These are phyloP conservation scores for Lagenidium giganteum DNA, from an alignment of 352 stramenopile species.

Conservation along the genomic window DNA sequence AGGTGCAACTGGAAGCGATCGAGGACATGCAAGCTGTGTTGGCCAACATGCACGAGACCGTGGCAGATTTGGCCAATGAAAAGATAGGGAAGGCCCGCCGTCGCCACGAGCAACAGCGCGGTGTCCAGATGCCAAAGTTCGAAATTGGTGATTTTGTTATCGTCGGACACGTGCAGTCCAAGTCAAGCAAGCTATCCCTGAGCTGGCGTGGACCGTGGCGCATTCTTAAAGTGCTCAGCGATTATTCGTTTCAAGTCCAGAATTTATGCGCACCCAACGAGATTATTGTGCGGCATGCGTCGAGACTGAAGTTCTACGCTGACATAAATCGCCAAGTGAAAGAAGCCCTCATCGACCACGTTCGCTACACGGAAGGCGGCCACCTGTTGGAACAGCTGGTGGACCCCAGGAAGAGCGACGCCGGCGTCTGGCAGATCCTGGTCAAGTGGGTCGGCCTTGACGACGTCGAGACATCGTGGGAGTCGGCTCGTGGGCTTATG, in stretches of 20 bases:
- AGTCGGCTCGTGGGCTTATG: conserved; percentile 2
- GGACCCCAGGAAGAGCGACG: background rate
- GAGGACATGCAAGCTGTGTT: background rate
- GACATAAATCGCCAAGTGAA: background rate
- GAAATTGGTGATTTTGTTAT: background rate
- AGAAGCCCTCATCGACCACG: background rate
- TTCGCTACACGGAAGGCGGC: conserved; percentile 2
- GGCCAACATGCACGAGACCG: background rate
- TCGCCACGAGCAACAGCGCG: background rate
- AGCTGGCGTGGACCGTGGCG: background rate
- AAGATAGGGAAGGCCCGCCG: background rate
- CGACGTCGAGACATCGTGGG: background rate
- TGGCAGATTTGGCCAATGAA: conserved; percentile 4
- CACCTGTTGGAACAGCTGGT: conserved; percentile 3
- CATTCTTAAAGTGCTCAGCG: background rate
- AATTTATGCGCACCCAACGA: background rate
- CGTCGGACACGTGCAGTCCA: background rate
- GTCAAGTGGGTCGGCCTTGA: conserved; percentile 5
- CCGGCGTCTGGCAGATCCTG: background rate
- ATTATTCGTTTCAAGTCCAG: background rate
- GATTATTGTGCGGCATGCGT: background rate
- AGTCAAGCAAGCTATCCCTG: background rate
- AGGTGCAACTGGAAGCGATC: no score
- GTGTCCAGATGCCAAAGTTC: background rate
- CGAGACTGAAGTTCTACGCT: background rate